These are phyloP conservation scores for Fusarium euwallaceae DNA, from an alignment of 2,329 filamentous ascomycete genomes.

Conservation along the genomic window DNA sequence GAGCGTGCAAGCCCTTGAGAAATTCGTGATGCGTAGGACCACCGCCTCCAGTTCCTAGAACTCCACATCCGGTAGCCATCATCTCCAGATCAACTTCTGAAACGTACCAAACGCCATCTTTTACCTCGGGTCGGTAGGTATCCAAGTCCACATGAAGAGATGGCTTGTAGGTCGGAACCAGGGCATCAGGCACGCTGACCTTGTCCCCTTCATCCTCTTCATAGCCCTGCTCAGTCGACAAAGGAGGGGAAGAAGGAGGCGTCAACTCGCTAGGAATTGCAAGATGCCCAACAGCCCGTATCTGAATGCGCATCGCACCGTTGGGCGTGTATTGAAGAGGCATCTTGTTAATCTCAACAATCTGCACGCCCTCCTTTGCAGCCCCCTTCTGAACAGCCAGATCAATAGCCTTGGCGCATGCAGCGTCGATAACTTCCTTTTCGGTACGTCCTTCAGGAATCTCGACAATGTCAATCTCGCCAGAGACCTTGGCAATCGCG, in stretches of 20 bases:
- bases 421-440: constrained; percentile 55
- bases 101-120: constrained; percentile 51
- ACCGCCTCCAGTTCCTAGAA: constrained; percentile 55
- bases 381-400: constrained; percentile 51
- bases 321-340: constrained; percentile 54
- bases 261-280: constrained; percentile 47
- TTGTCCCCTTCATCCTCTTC: constrained; percentile 46
- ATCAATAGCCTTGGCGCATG: constrained; percentile 52
- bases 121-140: constrained; percentile 49
- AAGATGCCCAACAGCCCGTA: constrained; percentile 52
- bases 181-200: constrained; percentile 46
- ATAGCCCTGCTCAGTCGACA: constrained; percentile 4
- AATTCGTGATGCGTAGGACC: constrained; percentile 58
- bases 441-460: constrained; percentile 56
- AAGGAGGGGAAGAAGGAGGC: constrained; percentile 39
- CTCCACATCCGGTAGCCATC: constrained; percentile 52
- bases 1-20: constrained; percentile 56
- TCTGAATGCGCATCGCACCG: constrained; percentile 51
- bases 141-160: constrained; percentile 49
- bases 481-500: constrained; percentile 68
- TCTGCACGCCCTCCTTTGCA: constrained; percentile 51
- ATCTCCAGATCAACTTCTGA: constrained; percentile 54
- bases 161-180: constrained; percentile 49
- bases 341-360: constrained; percentile 61
- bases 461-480: constrained; percentile 66